Evolutionary conservation across 2,329 filamentous ascomycete species (phyloP).

Genomic region (Septoria petroselini): DNA sequence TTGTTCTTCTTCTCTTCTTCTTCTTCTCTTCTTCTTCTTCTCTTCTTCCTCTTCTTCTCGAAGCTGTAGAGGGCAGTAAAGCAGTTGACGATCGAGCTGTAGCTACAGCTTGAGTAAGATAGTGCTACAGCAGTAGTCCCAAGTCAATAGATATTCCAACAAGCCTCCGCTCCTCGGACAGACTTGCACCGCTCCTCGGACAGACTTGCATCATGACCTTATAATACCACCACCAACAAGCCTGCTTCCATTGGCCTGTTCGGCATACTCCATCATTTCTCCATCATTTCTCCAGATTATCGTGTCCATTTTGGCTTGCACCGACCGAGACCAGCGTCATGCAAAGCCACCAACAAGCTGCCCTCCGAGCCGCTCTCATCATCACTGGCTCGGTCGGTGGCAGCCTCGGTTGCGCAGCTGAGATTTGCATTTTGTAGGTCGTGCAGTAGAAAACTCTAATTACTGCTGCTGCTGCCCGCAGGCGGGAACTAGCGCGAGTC

Average conservation of each 20-base stretch:
- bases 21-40: too few relatives aligned
- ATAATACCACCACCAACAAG: background rate
- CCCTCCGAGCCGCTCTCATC: too few relatives aligned
- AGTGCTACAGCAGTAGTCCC: too few relatives aligned
- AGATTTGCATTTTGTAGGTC: too few relatives aligned
- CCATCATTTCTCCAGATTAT: background rate
- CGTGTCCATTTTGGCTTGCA: too few relatives aligned
- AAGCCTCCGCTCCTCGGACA: too few relatives aligned
- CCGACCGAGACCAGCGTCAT: background rate
- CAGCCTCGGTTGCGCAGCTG: background rate
- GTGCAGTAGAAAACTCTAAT: background rate
- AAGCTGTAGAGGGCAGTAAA: too few relatives aligned
- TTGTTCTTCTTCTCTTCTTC: background rate
- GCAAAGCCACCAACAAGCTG: background rate
- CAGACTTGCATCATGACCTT: background rate
- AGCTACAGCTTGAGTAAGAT: too few relatives aligned
- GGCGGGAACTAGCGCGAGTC: background rate
- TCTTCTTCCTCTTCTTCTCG: too few relatives aligned
- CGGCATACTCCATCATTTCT: background rate
- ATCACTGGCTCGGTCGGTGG: conserved; percentile 6
- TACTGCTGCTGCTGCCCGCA: background rate
- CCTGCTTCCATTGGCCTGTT: background rate
- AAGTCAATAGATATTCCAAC: too few relatives aligned
- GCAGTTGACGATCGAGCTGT: too few relatives aligned
- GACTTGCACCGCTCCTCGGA: too few relatives aligned